These are phyloP conservation scores for Eucalyptus sp. DNA, from an alignment of 345 rosid genomes.

Conservation along the genomic window DNA sequence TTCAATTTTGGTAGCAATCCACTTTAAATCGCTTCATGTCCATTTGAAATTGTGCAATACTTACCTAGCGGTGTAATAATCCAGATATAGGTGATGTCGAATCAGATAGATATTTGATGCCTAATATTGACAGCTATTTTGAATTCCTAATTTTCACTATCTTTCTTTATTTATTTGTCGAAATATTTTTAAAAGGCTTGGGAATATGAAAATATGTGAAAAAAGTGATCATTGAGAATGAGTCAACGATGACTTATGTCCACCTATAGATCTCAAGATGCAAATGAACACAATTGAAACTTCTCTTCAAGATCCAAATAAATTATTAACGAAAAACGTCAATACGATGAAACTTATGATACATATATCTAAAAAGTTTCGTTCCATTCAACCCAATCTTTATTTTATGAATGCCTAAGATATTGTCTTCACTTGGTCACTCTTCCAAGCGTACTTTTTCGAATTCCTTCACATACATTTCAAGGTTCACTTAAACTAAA, in stretches of 20 bases:
- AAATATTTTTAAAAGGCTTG: not conserved
- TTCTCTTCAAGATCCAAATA: not conserved
- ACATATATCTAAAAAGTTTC: not conserved
- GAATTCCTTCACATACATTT: not conserved
- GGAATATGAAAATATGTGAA: not conserved
- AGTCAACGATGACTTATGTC: not conserved
- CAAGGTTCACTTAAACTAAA: not conserved
- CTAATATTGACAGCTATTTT: not conserved
- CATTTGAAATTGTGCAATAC: not conserved
- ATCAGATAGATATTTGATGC: not conserved
- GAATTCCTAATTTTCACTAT: not conserved
- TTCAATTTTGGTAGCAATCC: not conserved
- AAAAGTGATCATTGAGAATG: not conserved
- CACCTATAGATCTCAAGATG: not conserved
- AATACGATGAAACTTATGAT: not conserved
- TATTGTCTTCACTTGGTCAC: not conserved
- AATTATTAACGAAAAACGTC: fast-evolving
- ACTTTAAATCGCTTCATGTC: not conserved
- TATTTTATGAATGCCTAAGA: not conserved
- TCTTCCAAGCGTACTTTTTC: not conserved
- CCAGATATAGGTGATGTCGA: fast-evolving
- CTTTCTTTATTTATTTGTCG: not conserved
- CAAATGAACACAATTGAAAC: not conserved
- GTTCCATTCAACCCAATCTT: not conserved
- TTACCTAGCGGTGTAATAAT: not conserved